phyloP scores from a whole-genome alignment of 2,329 filamentous ascomycete genomes.

The Trichophyton benhamiae region DNA sequence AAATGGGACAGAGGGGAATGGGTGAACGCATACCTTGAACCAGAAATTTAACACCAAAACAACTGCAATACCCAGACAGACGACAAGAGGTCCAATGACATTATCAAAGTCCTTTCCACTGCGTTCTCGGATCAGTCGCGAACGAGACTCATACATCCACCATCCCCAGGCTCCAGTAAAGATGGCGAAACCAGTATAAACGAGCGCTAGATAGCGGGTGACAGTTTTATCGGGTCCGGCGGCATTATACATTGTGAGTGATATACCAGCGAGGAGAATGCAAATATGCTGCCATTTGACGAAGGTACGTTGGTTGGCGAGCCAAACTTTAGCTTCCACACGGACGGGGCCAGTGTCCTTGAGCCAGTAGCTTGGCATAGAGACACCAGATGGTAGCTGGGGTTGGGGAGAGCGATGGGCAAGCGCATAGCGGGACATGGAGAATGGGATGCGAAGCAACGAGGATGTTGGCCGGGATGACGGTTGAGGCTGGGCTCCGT shows the following conservation, averaged over 20 bases:
- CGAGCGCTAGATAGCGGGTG: slow-evolving; percentile 64
- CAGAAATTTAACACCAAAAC: slow-evolving; percentile 78
- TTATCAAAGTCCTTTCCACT: slow-evolving; percentile 93
- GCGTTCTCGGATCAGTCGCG: slow-evolving; percentile 66
- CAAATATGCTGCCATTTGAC: slow-evolving; percentile 98
- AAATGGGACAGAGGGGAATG: background rate
- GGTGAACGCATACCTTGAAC: slow-evolving; percentile 47
- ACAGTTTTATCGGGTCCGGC: slow-evolving; percentile 63
- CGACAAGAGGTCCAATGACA: slow-evolving; percentile 67
- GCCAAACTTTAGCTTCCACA: slow-evolving; percentile 96
- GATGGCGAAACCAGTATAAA: slow-evolving; percentile 68
- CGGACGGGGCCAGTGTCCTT: slow-evolving; percentile 87
- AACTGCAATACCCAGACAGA: slow-evolving; percentile 64
- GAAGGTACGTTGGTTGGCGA: slow-evolving; percentile 95
- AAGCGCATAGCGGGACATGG: slow-evolving; percentile 61
- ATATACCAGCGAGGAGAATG: slow-evolving; percentile 71
- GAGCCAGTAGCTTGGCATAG: slow-evolving; percentile 73
- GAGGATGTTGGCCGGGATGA: slow-evolving; percentile 38
- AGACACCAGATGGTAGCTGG: slow-evolving; percentile 72
- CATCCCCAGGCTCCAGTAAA: slow-evolving; percentile 86
- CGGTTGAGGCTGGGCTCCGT: slow-evolving; percentile 11
- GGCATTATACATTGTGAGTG: slow-evolving; percentile 77
- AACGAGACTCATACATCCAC: slow-evolving; percentile 62
- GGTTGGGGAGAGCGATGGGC: slow-evolving; percentile 30
- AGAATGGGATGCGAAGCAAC: slow-evolving; percentile 61